A percentile compares a stretch with the other conserved stretches of the same genome.
Conservation (phyloP, 179 eudicot genomes). For the Vitellaria paradoxa region DNA sequence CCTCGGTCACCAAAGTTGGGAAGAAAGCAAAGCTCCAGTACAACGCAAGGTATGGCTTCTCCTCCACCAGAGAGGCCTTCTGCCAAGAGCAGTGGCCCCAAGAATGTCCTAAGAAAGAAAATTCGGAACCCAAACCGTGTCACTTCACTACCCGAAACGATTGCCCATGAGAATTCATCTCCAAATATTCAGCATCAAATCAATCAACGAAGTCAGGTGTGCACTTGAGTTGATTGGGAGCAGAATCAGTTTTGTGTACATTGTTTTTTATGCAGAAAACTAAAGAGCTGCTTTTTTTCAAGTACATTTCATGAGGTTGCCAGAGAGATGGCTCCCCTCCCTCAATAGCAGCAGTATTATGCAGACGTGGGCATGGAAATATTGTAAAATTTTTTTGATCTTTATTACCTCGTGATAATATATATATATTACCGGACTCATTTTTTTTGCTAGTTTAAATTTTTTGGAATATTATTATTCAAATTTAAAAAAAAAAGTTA, state of each 20-base stretch:
- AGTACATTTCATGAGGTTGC: too few species aligned
- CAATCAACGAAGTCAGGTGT: background rate
- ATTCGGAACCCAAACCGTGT: conserved; percentile 13
- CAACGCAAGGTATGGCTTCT: conserved; percentile 21
- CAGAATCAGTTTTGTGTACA: background rate
- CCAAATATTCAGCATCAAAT: conserved; percentile 27
- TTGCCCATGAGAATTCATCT: conserved; percentile 23
- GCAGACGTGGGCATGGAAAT: too few species aligned
- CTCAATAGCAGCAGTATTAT: too few species aligned
- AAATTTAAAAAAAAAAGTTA: too few species aligned
- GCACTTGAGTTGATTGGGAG: background rate
- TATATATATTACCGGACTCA: too few species aligned
- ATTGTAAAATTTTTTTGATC: too few species aligned
- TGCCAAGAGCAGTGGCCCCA: conserved; percentile 20
- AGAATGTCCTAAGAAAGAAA: conserved; percentile 22
- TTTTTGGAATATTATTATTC: too few species aligned
- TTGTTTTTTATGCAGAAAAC: background rate
- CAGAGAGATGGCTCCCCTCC: too few species aligned
- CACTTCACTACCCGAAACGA: conserved; percentile 16
- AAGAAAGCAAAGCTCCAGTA: conserved; percentile 20
- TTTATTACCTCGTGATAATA: too few species aligned
- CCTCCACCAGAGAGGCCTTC: conserved; percentile 12
- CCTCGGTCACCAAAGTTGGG: conserved; percentile 20
- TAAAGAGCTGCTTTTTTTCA: background rate
- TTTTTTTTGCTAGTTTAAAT: too few species aligned